Conservation (phyloP, 1,139 yeast genomes). For the Hansenula lynferdii region DNA sequence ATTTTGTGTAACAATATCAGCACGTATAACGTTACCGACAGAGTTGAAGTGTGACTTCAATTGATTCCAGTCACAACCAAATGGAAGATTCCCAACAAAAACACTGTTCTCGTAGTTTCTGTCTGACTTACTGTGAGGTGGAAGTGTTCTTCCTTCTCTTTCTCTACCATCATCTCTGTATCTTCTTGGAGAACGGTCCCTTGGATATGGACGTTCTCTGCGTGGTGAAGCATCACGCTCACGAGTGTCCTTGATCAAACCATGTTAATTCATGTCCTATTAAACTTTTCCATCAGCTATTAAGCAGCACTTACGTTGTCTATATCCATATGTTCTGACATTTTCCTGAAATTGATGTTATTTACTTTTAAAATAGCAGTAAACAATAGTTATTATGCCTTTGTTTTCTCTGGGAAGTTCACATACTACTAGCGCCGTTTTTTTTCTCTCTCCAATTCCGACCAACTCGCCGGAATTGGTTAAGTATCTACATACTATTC, state of each 20-base stretch:
- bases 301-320: constrained; percentile 37
- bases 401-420: too few relatives aligned
- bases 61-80: constrained; percentile 54
- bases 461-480: neutral
- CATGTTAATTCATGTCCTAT: constrained; percentile 15
- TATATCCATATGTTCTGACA: constrained; percentile 49
- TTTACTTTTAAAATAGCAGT: too few relatives aligned
- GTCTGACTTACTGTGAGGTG: constrained; percentile 36
- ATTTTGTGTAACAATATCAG: constrained; percentile 79
- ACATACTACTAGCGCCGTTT: too few relatives aligned
- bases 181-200: constrained; percentile 22
- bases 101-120: constrained; percentile 67
- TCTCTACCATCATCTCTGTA: constrained; percentile 17
- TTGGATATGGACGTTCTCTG: constrained; percentile 18
- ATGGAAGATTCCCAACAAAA: constrained; percentile 73
- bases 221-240: constrained; percentile 29
- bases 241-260: constrained; percentile 6
- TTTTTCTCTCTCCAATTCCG: neutral
- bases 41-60: constrained; percentile 52
- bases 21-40: constrained; percentile 74
- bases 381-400: too few relatives aligned
- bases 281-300: too few relatives aligned
- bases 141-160: constrained; percentile 17
- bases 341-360: constrained; percentile 17
- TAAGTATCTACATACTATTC: neutral